Evolutionary conservation across 208 protist species (phyloP), one percentile per base, ranked within the genome.

Genomic region (Trypanosomatidae sp.): DNA sequence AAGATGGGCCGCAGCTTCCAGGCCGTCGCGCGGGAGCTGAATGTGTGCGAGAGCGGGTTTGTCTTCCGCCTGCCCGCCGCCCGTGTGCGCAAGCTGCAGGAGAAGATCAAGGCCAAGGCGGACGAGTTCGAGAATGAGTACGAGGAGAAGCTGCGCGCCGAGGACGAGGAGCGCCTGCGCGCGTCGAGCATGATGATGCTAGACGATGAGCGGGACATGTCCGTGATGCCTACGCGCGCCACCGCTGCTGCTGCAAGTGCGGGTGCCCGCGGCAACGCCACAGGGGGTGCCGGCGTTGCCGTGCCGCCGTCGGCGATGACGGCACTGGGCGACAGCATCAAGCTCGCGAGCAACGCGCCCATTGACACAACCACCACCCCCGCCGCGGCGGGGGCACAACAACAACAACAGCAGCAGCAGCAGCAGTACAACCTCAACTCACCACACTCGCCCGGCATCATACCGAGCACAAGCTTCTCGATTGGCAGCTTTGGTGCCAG

Each of bases 21-120:
- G 45, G 30, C 48, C 21, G 49, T 84, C 11, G 65, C 80, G 42
- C 50, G 40, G 13, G 71, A 89, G 60, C 58, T 83, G 66, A 71
- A 73, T 40, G 40, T 76, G 16, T 63, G 61, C 11, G 75, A 84
- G 66, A 77, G 68, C 2, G 73, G 64, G 30, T 84, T 89, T 37
- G 57, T 78, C 33, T 83, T 74, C 53, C 73, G 73, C 46, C 60
- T 83, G 19, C 73, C 73, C 1, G 66, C 68, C 23, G 48, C 59
- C 10, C 58, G 57, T 38, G 50, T 75, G 47, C 56, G 52, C 32
- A 57, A 46, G 18, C 59, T 74, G 24, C 63, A 75, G 33, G 61
- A 76, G 43, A 22, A 60, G 33, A 73, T 83, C 26, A 51, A 53
- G 46, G 30, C 33, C 38, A 77, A 77, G 62, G 60, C 48, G 13